Conservation (phyloP, 148 eudicot species). For the Rhododendron kiyosumense region DNA sequence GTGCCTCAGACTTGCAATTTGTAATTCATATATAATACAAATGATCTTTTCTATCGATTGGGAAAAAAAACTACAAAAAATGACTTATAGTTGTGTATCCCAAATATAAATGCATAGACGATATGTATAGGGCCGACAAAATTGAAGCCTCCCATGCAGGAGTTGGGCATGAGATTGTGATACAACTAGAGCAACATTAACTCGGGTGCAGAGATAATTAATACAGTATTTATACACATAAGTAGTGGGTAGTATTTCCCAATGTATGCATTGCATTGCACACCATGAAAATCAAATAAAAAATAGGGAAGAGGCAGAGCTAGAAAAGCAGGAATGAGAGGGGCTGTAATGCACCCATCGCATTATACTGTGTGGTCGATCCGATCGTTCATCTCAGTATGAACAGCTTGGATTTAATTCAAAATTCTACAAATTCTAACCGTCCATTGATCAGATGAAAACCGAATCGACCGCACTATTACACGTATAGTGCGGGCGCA, state of each 20-base stretch:
- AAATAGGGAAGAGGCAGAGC: not conserved
- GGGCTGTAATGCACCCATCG: too few species aligned
- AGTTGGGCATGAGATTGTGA: not conserved
- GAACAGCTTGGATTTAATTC: too few species aligned
- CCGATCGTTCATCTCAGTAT: fast-evolving
- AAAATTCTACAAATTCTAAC: too few species aligned
- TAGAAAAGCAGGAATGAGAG: not conserved
- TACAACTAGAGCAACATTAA: not conserved
- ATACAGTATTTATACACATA: not conserved
- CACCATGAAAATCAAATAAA: not conserved
- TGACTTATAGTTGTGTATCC: too few species aligned
- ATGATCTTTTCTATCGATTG: too few species aligned
- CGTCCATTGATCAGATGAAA: too few species aligned
- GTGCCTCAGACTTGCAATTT: too few species aligned
- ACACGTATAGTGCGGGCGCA: too few species aligned
- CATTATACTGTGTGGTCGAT: too few species aligned
- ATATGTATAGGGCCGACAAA: not conserved
- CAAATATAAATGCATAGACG: not conserved
- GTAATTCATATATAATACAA: too few species aligned
- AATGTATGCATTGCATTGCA: not conserved
- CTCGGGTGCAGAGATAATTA: not conserved
- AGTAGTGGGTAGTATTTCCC: not conserved
- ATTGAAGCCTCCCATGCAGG: not conserved
- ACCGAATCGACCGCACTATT: too few species aligned
- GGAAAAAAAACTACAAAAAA: too few species aligned